Conservation (phyloP, 1,284 basidiomycete species). For the Microbotryomycetes sp. region DNA sequence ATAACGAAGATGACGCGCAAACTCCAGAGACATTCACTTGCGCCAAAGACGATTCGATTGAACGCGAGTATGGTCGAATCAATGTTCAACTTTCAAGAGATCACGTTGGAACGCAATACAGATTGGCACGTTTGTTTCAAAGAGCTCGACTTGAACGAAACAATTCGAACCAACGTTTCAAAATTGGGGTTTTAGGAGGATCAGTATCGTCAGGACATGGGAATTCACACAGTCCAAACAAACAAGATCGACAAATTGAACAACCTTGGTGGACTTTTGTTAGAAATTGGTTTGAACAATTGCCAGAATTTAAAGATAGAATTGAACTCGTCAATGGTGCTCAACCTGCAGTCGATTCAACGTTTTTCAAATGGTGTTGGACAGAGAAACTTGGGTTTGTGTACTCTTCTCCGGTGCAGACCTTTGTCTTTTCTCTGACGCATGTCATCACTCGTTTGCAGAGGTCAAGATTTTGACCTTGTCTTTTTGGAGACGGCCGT, state of each 20-base stretch:
- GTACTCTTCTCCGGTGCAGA: background rate
- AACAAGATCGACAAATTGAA: background rate
- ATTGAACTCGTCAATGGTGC: slow-evolving; percentile 7
- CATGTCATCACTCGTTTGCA: background rate
- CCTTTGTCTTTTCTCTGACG: too few relatives aligned
- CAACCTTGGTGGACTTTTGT: slow-evolving; percentile 8
- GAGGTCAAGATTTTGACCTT: background rate
- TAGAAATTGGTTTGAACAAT: background rate
- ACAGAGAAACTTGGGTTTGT: background rate
- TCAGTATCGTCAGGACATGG: background rate
- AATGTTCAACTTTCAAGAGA: background rate
- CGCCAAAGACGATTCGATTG: background rate
- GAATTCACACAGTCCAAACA: background rate
- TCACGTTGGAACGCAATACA: background rate
- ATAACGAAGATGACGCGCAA: too few relatives aligned
- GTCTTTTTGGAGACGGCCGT: slow-evolving; percentile 3
- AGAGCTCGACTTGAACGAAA: too few relatives aligned
- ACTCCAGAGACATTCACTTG: too few relatives aligned
- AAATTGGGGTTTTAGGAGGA: background rate
- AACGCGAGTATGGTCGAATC: background rate
- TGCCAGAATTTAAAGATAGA: background rate
- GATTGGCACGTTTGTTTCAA: background rate
- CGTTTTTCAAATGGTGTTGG: slow-evolving; percentile 15
- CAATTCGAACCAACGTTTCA: background rate
- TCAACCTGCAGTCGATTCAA: slow-evolving; percentile 9